These are phyloP conservation scores for Intubia oerlemansii DNA, from an alignment of 2,329 filamentous ascomycete species.

Conservation along the genomic window DNA sequence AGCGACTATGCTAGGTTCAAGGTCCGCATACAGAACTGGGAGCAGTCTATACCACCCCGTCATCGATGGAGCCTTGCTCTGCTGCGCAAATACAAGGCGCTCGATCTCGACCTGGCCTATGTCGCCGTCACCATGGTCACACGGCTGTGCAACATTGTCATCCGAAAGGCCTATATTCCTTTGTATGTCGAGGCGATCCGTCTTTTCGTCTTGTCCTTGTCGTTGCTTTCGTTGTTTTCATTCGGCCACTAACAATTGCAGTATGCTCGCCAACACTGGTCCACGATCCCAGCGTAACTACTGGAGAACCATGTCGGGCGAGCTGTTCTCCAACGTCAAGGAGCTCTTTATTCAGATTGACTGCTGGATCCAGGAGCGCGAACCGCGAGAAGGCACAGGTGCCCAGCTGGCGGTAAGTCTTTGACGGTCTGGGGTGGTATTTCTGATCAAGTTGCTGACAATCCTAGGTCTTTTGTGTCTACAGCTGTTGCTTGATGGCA, in stretches of 20 bases:
- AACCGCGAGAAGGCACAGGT: slow-evolving; percentile 23
- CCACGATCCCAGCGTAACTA: slow-evolving; percentile 11
- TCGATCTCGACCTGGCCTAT: slow-evolving; percentile 30
- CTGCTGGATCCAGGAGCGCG: slow-evolving; percentile 22
- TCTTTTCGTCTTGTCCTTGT: too few relatives aligned
- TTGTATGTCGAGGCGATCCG: slow-evolving; percentile 37
- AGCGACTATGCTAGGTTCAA: slow-evolving; percentile 26
- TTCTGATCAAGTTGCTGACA: too few relatives aligned
- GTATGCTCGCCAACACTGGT: too few relatives aligned
- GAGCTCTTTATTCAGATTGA: slow-evolving; percentile 25
- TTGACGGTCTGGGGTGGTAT: neutral
- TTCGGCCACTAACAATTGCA: too few relatives aligned
- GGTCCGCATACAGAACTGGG: slow-evolving; percentile 23
- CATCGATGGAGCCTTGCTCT: slow-evolving; percentile 24
- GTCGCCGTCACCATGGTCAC: slow-evolving; percentile 32
- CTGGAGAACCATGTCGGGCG: slow-evolving; percentile 19
- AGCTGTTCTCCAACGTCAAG: slow-evolving; percentile 24
- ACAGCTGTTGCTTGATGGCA: slow-evolving; percentile 27
- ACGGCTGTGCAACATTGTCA: slow-evolving; percentile 32
- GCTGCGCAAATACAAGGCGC: slow-evolving; percentile 23
- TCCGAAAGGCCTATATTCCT: slow-evolving; percentile 34
- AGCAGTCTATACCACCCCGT: slow-evolving; percentile 22
- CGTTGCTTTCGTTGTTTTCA: neutral
- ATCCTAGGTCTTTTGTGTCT: slow-evolving; percentile 24
- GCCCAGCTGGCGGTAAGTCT: slow-evolving; percentile 24